Conservation (phyloP, 164 flowering plant genomes). For the Kingdonia uniflora region DNA sequence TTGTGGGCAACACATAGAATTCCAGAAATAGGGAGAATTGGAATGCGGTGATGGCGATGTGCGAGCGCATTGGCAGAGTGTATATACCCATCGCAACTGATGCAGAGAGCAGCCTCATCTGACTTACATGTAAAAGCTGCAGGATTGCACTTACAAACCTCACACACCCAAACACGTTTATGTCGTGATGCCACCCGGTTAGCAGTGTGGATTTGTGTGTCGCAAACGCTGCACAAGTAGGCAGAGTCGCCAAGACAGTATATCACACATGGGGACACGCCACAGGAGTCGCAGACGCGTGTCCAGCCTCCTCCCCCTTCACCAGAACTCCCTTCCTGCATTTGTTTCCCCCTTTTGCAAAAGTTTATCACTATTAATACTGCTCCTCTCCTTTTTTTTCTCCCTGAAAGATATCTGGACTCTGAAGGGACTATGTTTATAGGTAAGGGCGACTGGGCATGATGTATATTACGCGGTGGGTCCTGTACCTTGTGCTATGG, state of each 20-base stretch:
- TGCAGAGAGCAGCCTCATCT: constrained; percentile 74
- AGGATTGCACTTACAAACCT: constrained; percentile 65
- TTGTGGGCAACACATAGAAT: not conserved
- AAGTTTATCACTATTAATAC: not conserved
- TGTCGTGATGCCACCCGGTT: constrained; percentile 38
- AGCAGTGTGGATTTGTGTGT: constrained; percentile 46
- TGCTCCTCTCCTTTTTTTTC: too few relatives aligned
- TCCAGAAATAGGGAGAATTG: constrained; percentile 28
- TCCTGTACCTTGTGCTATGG: not conserved
- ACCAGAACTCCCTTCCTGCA: constrained; percentile 10
- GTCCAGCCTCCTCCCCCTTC: constrained; percentile 27
- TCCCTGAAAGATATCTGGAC: not conserved
- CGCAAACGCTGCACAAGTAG: constrained; percentile 61
- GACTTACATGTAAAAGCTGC: constrained; percentile 83
- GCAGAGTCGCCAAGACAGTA: constrained; percentile 64
- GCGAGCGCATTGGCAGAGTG: constrained; percentile 87
- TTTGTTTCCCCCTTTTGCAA: constrained; percentile 19
- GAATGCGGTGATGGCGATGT: constrained; percentile 69
- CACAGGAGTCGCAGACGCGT: constrained; percentile 53
- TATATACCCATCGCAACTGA: constrained; percentile 57
- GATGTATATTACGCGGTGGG: not conserved
- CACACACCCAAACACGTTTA: constrained; percentile 68
- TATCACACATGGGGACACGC: constrained; percentile 40
- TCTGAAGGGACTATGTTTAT: not conserved
- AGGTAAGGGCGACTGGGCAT: not conserved